Percentiles rank a stretch among this genome's conserved stretches.
These are phyloP conservation scores for Pelargonium citronellum DNA, from an alignment of 441 rosid species.

Conservation along the genomic window DNA sequence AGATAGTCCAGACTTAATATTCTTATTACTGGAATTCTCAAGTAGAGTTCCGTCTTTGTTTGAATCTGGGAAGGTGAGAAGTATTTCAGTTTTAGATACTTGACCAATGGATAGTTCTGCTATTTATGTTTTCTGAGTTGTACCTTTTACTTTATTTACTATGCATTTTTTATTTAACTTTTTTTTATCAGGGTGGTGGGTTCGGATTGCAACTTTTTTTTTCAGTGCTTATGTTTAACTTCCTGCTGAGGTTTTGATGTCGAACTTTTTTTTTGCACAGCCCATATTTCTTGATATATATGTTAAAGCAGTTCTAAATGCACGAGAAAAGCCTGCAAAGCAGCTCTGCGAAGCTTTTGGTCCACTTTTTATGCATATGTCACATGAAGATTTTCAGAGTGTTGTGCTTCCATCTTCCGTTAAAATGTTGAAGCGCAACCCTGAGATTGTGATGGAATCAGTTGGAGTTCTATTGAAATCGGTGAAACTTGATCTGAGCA, in stretches of 20 bases:
- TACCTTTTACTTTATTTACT: constrained; percentile 1
- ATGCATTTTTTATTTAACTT: constrained; percentile 1
- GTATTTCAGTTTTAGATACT: neutral
- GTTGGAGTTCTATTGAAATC: constrained; percentile 64
- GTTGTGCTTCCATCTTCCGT: constrained; percentile 69
- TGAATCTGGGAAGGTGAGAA: constrained; percentile 62
- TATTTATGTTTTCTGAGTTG: neutral
- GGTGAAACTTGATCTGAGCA: constrained; percentile 82
- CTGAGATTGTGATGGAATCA: constrained; percentile 87
- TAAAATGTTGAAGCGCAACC: constrained; percentile 97
- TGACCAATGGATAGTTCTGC: no score
- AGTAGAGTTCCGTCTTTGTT: constrained; percentile 40
- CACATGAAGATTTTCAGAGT: constrained; percentile 78
- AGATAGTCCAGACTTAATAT: constrained; percentile 67
- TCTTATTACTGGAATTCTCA: constrained; percentile 61
- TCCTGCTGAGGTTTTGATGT: constrained; percentile 12
- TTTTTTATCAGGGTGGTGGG: neutral
- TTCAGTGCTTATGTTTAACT: constrained; percentile 8
- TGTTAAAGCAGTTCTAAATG: constrained; percentile 73
- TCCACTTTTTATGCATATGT: constrained; percentile 55
- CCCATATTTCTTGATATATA: constrained; percentile 67
- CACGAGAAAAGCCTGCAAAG: constrained; percentile 65
- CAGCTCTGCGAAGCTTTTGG: constrained; percentile 59
- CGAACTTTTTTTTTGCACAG: constrained; percentile 45
- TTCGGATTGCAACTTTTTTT: neutral